Percentiles rank a stretch among this genome's conserved stretches.
These are phyloP conservation scores for Marsdenia floribunda DNA, from an alignment of 257 asterid genomes.

Conservation along the genomic window DNA sequence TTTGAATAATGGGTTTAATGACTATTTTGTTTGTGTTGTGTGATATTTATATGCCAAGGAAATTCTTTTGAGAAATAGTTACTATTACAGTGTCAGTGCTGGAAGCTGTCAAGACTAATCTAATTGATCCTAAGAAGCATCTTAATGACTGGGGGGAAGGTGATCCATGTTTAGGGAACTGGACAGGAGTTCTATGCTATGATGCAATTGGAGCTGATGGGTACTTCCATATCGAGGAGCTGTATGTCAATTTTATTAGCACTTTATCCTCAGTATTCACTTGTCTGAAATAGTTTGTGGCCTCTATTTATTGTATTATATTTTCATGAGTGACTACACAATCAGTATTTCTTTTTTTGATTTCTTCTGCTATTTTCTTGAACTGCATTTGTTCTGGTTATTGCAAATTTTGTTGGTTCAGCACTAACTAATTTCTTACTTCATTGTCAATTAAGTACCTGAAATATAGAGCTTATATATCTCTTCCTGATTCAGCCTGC, in stretches of 20 bases:
- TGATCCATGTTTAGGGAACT: slow-evolving; percentile 43
- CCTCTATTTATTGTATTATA: background rate
- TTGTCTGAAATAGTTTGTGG: background rate
- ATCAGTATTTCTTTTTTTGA: background rate
- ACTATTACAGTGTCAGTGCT: slow-evolving; percentile 31
- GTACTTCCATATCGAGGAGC: slow-evolving; percentile 34
- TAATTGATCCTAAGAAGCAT: slow-evolving; percentile 27
- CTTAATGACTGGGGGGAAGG: slow-evolving; percentile 34
- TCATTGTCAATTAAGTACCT: background rate
- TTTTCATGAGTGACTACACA: background rate
- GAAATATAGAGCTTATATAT: background rate
- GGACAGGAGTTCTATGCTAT: slow-evolving; percentile 47
- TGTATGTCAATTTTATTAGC: slow-evolving; percentile 27
- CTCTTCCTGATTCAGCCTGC: slow-evolving; percentile 28
- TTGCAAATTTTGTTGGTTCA: slow-evolving; percentile 3
- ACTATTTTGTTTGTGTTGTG: background rate
- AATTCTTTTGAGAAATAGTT: slow-evolving; percentile 1
- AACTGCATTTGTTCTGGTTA: background rate
- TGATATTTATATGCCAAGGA: background rate
- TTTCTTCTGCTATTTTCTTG: background rate
- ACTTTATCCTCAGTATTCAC: background rate
- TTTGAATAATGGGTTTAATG: background rate
- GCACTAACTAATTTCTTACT: background rate
- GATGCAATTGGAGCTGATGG: slow-evolving; percentile 24
- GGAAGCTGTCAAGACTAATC: slow-evolving; percentile 24